phyloP scores from a whole-genome alignment of 257 asterid species.

The Solanum bulbocastanum region DNA sequence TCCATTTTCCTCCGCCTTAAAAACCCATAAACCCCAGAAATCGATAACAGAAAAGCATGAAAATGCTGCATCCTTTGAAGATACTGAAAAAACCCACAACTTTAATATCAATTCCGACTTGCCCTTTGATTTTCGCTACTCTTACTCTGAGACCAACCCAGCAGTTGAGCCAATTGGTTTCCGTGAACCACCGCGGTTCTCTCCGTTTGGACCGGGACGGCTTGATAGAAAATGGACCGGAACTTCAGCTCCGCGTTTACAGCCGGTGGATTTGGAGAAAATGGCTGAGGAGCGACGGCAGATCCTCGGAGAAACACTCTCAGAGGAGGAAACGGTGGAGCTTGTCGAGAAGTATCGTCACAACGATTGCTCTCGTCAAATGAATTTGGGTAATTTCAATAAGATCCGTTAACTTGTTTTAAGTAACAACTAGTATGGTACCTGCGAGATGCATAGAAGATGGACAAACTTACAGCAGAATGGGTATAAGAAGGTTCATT shows the following conservation, averaged over 20 bases:
- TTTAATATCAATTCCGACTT: slow-evolving; percentile 34
- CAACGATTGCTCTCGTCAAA: slow-evolving; percentile 65
- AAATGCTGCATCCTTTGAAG: background rate
- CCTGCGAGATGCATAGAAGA: background rate
- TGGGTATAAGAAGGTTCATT: background rate
- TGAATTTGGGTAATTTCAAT: slow-evolving; percentile 55
- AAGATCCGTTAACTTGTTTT: background rate
- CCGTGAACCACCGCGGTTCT: slow-evolving; percentile 64
- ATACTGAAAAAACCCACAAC: background rate
- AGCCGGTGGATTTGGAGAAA: slow-evolving; percentile 31
- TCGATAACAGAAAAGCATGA: slow-evolving; percentile 1
- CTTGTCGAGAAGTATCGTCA: slow-evolving; percentile 83
- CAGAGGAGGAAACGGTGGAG: slow-evolving; percentile 58
- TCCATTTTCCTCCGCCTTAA: slow-evolving; percentile 39
- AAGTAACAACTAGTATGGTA: background rate
- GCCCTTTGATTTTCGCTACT: slow-evolving; percentile 77
- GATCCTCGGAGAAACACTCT: slow-evolving; percentile 55
- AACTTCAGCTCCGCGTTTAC: slow-evolving; percentile 43
- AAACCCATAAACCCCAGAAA: slow-evolving; percentile 4
- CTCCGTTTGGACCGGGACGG: slow-evolving; percentile 86
- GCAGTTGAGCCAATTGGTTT: slow-evolving; percentile 59
- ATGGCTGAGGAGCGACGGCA: slow-evolving; percentile 35
- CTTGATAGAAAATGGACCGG: slow-evolving; percentile 82
- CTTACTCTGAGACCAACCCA: slow-evolving; percentile 67
- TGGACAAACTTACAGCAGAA: background rate